Conservation (phyloP, 2,329 filamentous ascomycete genomes). For the Cordyceps farinosa region DNA sequence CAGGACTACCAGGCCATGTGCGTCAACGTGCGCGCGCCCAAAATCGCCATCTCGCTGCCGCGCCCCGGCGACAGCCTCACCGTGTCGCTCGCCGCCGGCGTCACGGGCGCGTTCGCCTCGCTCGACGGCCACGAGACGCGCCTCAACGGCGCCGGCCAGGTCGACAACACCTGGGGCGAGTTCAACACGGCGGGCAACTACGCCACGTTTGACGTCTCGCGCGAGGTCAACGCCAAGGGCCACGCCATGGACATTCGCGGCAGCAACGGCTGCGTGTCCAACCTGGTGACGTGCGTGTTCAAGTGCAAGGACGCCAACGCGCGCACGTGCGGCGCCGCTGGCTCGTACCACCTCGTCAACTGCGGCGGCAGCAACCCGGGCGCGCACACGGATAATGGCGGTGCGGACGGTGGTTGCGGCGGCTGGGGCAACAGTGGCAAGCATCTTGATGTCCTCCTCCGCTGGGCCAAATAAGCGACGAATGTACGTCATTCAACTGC, state of each 20-base stretch:
- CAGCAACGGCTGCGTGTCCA: constrained; percentile 34
- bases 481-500: too few species aligned
- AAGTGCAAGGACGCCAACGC: constrained; percentile 30
- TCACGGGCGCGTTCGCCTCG: constrained; percentile 37
- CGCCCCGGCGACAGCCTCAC: constrained; percentile 29
- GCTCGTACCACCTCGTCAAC: constrained; percentile 36
- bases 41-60: constrained; percentile 37
- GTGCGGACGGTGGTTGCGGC: not conserved
- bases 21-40: constrained; percentile 26
- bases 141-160: constrained; percentile 34
- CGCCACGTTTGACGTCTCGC: constrained; percentile 40
- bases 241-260: constrained; percentile 32
- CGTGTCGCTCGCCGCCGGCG: constrained; percentile 35
- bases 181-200: constrained; percentile 31
- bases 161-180: constrained; percentile 43
- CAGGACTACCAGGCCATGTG: constrained; percentile 26
- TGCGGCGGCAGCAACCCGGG: constrained; percentile 25
- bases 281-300: constrained; percentile 41
- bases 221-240: constrained; percentile 41
- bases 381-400: constrained; percentile 1
- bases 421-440: not conserved
- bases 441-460: not conserved
- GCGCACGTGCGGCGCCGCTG: constrained; percentile 30
- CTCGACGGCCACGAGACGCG: constrained; percentile 28
- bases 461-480: not conserved